Base-by-base conservation (phyloP, 306 rosid genomes). In the Carpinus viminea region DNA sequence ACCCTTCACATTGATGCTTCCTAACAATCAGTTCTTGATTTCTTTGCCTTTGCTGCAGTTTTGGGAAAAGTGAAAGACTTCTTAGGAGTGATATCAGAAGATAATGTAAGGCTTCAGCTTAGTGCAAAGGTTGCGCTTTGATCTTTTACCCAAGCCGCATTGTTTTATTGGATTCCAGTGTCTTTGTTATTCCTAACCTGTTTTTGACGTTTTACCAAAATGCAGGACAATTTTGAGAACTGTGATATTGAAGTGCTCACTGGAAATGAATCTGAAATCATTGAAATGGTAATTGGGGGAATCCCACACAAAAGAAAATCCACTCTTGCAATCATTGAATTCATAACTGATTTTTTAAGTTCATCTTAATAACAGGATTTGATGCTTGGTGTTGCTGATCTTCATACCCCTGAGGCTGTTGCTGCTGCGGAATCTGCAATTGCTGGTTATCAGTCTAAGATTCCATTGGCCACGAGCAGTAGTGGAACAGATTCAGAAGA, bases 311-410 rank as follows among this genome's bases (percentile, higher is more conserved):
- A 11, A 48, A 11, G 15, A 48, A 47, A 48, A 10, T 28, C 38
- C 50, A 4, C 70, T 56, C 82, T 65, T 68, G 66, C 74, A 47
- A 59, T 3, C 76, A 24, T 18, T 83, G 66, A 45, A 76, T 43
- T 64, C 18, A 20, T 26, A 21, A 59, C 64, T 68, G 47, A 48
- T 78, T 70, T 41, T 54, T 31, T 50, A 16, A 54, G 51, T 43
- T 18, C 3, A 34, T 69, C 62, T 74, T 68, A 20, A 38, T 79
- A 51, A 52, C 89, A 93, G 98, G 92, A 93, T 80, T 87, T 92
- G 85, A 91, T 93, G 96, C 85, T 91, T 73, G 98, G 98, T 16
- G 73, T 95, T 68, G 91, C 96, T 54, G 98, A 94, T 87, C 98
- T 94, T 64, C 86, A 85, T 59, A 91, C 97, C 21, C 91, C 93